Conservation (phyloP, 177 flowering plant genomes). For the Telopea speciosissima region DNA sequence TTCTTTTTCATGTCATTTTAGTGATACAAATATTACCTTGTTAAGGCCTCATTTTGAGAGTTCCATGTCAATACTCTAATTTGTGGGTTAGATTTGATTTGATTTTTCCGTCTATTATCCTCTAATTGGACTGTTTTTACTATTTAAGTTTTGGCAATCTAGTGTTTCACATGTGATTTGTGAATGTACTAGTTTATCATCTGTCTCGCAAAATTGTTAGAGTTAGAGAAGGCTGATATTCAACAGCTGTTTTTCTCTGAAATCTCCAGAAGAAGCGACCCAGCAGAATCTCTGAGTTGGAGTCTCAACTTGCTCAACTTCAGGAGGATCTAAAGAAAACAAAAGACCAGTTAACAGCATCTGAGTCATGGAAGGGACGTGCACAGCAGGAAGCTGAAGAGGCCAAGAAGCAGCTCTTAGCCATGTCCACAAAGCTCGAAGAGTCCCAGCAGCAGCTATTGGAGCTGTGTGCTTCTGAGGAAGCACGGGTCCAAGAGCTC, state of each 20-base stretch:
- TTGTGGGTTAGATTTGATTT: not conserved
- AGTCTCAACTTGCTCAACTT: conserved; percentile 55
- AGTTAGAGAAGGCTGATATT: not conserved
- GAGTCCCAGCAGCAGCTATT: conserved; percentile 54
- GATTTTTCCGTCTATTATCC: not conserved
- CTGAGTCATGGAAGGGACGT: conserved; percentile 51
- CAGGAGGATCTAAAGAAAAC: conserved; percentile 64
- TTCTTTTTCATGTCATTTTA: not conserved
- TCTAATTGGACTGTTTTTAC: not conserved
- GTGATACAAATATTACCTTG: too few species aligned
- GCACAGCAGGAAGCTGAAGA: conserved; percentile 73
- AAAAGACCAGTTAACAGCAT: conserved; percentile 51
- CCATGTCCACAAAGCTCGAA: conserved; percentile 46
- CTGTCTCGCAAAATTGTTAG: not conserved
- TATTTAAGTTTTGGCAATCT: not conserved
- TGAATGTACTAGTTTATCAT: not conserved
- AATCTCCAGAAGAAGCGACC: conserved; percentile 57
- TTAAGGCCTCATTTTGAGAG: not conserved
- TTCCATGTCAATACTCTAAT: not conserved
- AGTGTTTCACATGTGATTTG: not conserved
- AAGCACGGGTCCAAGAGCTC: conserved; percentile 39
- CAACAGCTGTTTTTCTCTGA: not conserved
- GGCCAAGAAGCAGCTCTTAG: conserved; percentile 45
- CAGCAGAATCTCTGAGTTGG: conserved; percentile 56
- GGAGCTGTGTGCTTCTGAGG: conserved; percentile 46